Evolutionary conservation across 2,329 filamentous ascomycete genomes (phyloP), one percentile per base, ranked within the genome.

Genomic region (Pestalotiopsis sp.): DNA sequence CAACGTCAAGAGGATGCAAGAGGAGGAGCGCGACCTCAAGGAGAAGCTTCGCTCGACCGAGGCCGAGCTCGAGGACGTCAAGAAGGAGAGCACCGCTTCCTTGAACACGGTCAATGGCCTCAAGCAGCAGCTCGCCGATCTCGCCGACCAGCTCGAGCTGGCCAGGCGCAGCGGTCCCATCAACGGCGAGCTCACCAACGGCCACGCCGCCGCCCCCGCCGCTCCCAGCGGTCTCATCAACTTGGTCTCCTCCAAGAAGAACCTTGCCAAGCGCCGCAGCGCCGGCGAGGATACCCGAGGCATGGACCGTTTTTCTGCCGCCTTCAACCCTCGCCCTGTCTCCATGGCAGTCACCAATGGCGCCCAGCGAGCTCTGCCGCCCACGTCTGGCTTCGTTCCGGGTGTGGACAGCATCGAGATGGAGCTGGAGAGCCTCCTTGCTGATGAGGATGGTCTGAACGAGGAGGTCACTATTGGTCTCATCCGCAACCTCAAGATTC

Each of bases 381-480:
- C 25, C 27, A 36, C 59, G 66, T 92, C 92, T 52, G 92, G 92
- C 3, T 96, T 96, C 78, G 90, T 92, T 69, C 92, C 94, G 67
- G 90, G 92, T 69, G 86, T 92, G 69, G 96, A 99, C 79, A 97
- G 93, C 76, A 93, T 98, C 75, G 96, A 99, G 83, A 90, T 94
- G 80, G 97, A 99, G 83, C 88, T 99, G 69, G 95, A 98, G 83
- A 93, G 92, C 72, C 88, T 99, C 67, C 90, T 99, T 72, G 94
- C 95, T 59, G 95, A 98, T 77, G 96, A 99, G 81, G 95, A 98
- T 75, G 93, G 93, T 70, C 87, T 99, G 72, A 98, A 99, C 76
- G 95, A 98, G 75, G 96, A 99, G 83, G 94, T 99, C 64, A 96
- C 95, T 0, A 92, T 98, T 88, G 96, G 96, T 70, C 87, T 99